Conservation (phyloP, 2,329 filamentous ascomycete genomes). For the Cladophialophora chaetospira region DNA sequence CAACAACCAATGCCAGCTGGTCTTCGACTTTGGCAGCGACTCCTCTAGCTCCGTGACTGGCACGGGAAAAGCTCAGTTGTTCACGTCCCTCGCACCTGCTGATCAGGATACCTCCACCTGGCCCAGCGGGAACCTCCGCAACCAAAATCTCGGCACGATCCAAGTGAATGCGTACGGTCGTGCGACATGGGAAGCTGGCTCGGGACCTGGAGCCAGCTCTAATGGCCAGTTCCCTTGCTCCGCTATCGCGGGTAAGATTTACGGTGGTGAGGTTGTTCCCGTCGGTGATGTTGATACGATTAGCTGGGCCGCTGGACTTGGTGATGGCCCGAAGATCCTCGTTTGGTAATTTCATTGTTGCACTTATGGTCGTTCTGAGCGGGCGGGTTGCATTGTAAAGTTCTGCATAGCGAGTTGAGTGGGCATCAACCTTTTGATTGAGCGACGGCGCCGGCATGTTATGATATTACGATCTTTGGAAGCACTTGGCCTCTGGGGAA, state of each 20-base stretch:
- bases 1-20: constrained; percentile 29
- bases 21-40: constrained; percentile 26
- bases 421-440: too few species aligned
- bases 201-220: constrained; percentile 18
- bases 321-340: background rate
- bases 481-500: too few species aligned
- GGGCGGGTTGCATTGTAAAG: too few species aligned
- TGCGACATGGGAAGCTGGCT: constrained; percentile 23
- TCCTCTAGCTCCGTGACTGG: constrained; percentile 18
- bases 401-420: background rate
- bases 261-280: constrained; percentile 25
- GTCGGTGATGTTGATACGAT: constrained; percentile 18
- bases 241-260: constrained; percentile 17
- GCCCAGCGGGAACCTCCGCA: constrained; percentile 32
- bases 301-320: constrained; percentile 12
- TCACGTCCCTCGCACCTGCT: constrained; percentile 30
- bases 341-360: background rate
- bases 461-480: too few species aligned
- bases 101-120: constrained; percentile 24
- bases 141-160: constrained; percentile 28
- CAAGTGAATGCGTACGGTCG: constrained; percentile 18
- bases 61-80: constrained; percentile 28
- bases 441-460: too few species aligned
- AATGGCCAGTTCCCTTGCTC: constrained; percentile 25
- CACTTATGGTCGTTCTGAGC: too few species aligned